These are phyloP conservation scores for Coemansia sp. DNA, from an alignment of 192 early-diverging fungal species.

Conservation along the genomic window DNA sequence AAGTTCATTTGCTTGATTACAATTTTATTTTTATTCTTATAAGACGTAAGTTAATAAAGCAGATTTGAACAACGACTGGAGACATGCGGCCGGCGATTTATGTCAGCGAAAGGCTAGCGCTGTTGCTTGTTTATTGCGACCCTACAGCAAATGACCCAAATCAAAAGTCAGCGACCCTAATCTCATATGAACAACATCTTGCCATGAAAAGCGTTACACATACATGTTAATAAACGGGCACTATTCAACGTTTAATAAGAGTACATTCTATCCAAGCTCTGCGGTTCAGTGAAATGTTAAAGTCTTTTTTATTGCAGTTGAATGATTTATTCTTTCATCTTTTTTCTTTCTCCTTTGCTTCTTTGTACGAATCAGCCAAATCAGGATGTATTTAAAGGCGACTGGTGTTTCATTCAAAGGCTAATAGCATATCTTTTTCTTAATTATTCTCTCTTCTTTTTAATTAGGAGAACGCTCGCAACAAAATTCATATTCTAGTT, in stretches of 20 bases:
- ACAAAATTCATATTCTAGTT: background rate
- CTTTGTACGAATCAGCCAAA: background rate
- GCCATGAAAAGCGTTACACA: too few relatives aligned
- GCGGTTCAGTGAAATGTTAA: background rate
- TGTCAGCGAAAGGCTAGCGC: background rate
- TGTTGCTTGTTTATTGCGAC: too few relatives aligned
- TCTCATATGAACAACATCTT: too few relatives aligned
- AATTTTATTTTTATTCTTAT: conserved; percentile 5
- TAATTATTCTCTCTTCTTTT: background rate
- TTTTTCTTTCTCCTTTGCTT: background rate
- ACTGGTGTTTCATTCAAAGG: background rate
- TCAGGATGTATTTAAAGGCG: background rate
- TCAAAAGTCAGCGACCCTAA: too few relatives aligned
- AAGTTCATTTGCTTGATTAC: background rate
- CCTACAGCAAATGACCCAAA: too few relatives aligned
- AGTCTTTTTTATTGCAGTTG: background rate
- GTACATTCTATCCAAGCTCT: background rate
- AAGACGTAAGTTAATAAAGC: conserved; percentile 3
- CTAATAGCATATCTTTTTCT: background rate
- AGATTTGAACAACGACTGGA: background rate
- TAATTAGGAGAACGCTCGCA: background rate
- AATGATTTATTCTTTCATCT: background rate
- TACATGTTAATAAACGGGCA: too few relatives aligned
- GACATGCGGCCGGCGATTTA: background rate
- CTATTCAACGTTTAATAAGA: too few relatives aligned